Base-by-base conservation (phyloP, 305 asterid genomes). In the Fraxinus sp. region DNA sequence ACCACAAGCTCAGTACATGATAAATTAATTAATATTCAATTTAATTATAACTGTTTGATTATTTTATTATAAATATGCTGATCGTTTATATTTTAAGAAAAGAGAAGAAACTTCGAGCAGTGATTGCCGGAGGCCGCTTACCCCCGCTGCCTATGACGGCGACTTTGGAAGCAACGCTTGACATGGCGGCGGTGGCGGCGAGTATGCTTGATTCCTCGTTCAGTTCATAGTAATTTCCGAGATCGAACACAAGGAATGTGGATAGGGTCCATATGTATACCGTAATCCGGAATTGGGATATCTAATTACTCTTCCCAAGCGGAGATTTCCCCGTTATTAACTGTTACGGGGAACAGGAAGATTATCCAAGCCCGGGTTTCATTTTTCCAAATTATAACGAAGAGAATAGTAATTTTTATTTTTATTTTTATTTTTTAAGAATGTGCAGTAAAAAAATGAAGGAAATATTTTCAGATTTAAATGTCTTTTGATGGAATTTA, bases 101-200 rank as follows among this genome's bases (percentile, higher is more conserved):
- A 26, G 43, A 6, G 4, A 52, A 52, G 49, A 62, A 24, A 41
- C 66, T 24, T 3, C 8, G 18, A 5, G 52, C 18, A 71, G 68
- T 14, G 43, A 76, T 35, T 36, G 78, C n/a, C n/a, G 78, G 92
- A 90, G 46, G 78, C n/a, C n/a, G 79, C 93, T 91, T 81, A 93
- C 98, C 92, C 77, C 98, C 98, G 85, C 93, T 86, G 82, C 98
- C 98, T 79, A 95, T 87, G 86, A 95, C 95, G 83, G 98, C 98
- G 72, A 93, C 93, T 83, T 92, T 93, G 80, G 93, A 85, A 73
- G 89, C 89, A 64, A 90, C 91, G 28, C 79, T 86, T 2, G 93
- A 77, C 98, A 93, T 94, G 85, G 85, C 71, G 83, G 49, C 68
- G 83, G 80, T 11, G 78, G 73, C n/a, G 41, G 11, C 13, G 75